Evolutionary conservation across 331 rosid species (phyloP), one percentile per base, ranked within the genome.

Genomic region (Prunus yedoensis): DNA sequence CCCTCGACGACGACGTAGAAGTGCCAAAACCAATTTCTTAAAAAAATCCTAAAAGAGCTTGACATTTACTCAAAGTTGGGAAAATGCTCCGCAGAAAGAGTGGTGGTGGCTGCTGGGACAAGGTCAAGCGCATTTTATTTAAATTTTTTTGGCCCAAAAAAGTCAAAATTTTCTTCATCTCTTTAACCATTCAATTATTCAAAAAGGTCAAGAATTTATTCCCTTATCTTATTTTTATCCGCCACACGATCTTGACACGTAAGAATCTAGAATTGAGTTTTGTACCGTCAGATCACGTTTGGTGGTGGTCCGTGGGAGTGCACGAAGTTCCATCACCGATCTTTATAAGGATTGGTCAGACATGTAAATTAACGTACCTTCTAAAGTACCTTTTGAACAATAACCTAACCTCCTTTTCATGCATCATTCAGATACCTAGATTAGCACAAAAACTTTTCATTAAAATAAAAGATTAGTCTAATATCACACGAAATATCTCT

Each of bases 181-280:
- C 32, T 13, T 41, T 61, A 61, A 5, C 60, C 16, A 23, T 32
- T 5, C 50, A 78, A 71, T 41, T 11, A 38, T 18, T 6, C 28
- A 78, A 62, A 45, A 27, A 43, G 20, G 23, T 12, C 30, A 43
- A 28, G 69, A 49, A 82, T 63, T 68, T 47, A 80, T 80, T 66
- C 78, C 45, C 73, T 74, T 70, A 47, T 61, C 75, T 21, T 71
- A 17, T 54, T 13, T 18, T 41, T 28, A 28, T 46, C 49, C 35
- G 45, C 82, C 74, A 47, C 73, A 59, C 13, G 79, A 81, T 71
- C 74, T 4, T 14, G 18, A 53, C 81, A 67, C 72, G 75, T 64
- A 78, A 68, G 54, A 74, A 20, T 21, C 57, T 27, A 0, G 70
- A 51, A 25, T 69, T 52, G 28, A 65, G 49, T 74, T 52, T 63